Evolutionary conservation across 1,139 yeast genomes (phyloP), one percentile per base, ranked within the genome.

Genomic region (Geotrichum restrictum): DNA sequence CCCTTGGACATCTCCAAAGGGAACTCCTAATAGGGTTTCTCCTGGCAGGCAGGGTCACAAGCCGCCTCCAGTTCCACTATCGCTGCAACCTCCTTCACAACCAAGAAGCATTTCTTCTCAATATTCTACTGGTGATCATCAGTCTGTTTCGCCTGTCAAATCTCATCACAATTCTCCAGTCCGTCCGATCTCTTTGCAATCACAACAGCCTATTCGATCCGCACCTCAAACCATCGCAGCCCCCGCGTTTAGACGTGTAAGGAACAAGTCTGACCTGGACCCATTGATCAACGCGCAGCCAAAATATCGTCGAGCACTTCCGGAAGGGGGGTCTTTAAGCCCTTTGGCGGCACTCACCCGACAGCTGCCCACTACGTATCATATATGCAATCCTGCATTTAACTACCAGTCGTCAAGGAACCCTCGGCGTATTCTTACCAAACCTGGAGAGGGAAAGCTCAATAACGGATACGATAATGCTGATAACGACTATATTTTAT

Each of bases 381-480:
- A 87, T 18, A 79, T 93, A 53, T 93, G 98, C 69, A 88, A 89
- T 56, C 91, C 98, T 0, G 81, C 81, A 48, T 94, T 89, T 70
- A 83, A 84, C 58, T 94, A 93, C 67, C 85, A 85, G 59, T 80
- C 88, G 27, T 78, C 91, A 7, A 83, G 88, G 56, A 93, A 94
- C 65, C 98, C 98, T 1, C 82, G 88, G 56, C 74, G 98, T 53
- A 96, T 89, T 2, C 74, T 93, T 51, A 94, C 98, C 0, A 93
- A 93, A 66, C 98, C 98, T 1, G 82, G 83, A 68, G 95, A 89
- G 61, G 94, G 93, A 0, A 80, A 78, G 56, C 78, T 74, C 57
- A 89, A 91, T 66, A 83, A 86, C 64, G 98, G 98, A 7, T 80
- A 66, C 64, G 98, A 94, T 70, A 94, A 94, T 66, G 85, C 81